Base-by-base conservation (phyloP, 306 rosid species). In the Oemleria cerasiformis region DNA sequence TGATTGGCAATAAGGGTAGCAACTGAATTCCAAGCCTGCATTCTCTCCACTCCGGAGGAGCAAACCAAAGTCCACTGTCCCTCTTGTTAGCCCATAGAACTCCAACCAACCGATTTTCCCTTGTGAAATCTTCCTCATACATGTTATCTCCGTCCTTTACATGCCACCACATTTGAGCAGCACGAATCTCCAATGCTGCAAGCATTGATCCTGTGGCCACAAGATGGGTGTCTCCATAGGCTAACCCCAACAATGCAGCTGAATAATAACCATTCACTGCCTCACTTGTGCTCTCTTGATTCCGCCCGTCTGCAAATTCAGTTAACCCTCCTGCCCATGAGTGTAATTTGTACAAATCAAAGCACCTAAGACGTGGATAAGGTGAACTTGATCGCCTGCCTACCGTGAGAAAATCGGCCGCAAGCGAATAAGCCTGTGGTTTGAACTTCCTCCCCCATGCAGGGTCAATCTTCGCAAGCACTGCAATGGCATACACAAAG, bases 261-360 rank as follows among this genome's bases (percentile, higher is more conserved):
- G 98, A 81, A 49, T 93, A 91, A 63, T 93, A 93, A 5, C 87
- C 97, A 75, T 85, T 84, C 41, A 93, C 83, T 0, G 96, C 96
- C 74, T 93, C 97, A 23, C 98, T 88, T 0, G 96, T 82, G 78
- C 97, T 91, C 79, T 93, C 97, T 47, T 93, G 96, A 39, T 91
- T 91, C 73, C 98, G 81, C 59, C 98, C 97, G 41, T 91, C 98
- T 0, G 78, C 80, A 45, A 86, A 93, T 72, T 93, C 98, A 17
- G 89, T 82, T 64, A 93, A 73, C 19, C 98, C 97, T 23, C 89
- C 86, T 16, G 97, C 97, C 98, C 98, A 93, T 4, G 98, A 93
- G 68, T 93, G 98, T 72, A 93, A 72, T 48, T 70, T 78, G 36
- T 83, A 93, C 6, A 77, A 70, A 60, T 93, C 98, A 30, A 91